Evolutionary conservation across 2,329 filamentous ascomycete species (phyloP), one percentile per base, ranked within the genome.

Genomic region (Colletotrichum sp.): DNA sequence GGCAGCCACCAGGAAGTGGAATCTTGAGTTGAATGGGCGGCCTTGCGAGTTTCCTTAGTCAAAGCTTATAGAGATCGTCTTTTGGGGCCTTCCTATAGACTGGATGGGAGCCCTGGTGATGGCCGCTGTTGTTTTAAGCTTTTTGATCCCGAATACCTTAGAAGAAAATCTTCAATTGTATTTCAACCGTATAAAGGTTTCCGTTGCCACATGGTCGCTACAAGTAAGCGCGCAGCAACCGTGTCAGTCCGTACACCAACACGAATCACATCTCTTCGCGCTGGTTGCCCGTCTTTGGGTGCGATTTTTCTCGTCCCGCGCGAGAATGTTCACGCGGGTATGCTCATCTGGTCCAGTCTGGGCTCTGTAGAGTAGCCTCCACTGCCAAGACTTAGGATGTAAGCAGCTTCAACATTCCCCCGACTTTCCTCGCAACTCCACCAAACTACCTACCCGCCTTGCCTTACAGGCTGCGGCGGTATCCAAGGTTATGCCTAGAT

Each of bases 351-450:
- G 61, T 30, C 13, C 18, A 61, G n/a, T 9, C 32, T 21, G 16
- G 59, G 6, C 43, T 52, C 21, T 55, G 48, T 14, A n/a, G 16
- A 30, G 18, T 30, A 43, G 39, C 10, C 18, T 43, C n/a, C n/a
- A 16, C 43, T 52, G 43, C 43, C 24, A 9, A 43, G 16, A 14
- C 18, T 36, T 57, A 67, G 61, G 52, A 34, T 39, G 32, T 67
- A 72, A 72, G 72, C 61, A 72, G 14, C 48, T 24, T 26, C 24
- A 68, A 72, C n/a, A 7, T 75, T 72, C 28, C 26, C n/a, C 68
- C 61, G 68, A 66, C 34, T 67, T 39, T 21, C n/a, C 14, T n/a
- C 43, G 18, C 14, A n/a, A 32, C 14, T 28, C 32, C 18, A 8
- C 26, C 24, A 59, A n/a, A 28, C 7, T n/a, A 26, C 34, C 32